Conservation (phyloP, 306 rosid genomes). For the Cicer arietinum region DNA sequence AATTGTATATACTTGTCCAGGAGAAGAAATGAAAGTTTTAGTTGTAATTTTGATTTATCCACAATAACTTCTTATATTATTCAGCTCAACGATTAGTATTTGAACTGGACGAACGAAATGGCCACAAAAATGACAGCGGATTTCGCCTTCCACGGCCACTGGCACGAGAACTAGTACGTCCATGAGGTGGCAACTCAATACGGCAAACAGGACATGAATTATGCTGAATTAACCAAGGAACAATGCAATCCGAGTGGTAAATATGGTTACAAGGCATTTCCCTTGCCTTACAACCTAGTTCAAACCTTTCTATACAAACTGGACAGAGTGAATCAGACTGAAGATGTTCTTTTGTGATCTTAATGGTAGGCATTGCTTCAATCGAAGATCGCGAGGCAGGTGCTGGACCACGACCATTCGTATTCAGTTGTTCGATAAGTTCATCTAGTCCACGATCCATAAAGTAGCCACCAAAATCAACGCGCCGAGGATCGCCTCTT, state of each 20-base stretch:
- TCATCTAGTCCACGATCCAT: slow-evolving; percentile 53
- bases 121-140: slow-evolving; percentile 59
- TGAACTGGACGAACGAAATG: slow-evolving; percentile 58
- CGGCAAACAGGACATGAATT: slow-evolving; percentile 85
- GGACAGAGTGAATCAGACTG: slow-evolving; percentile 69
- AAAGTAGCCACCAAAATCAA: slow-evolving; percentile 46
- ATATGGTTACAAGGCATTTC: slow-evolving; percentile 78
- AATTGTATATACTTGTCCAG: slow-evolving; percentile 32
- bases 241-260: slow-evolving; percentile 75
- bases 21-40: slow-evolving; percentile 36
- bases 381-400: slow-evolving; percentile 69
- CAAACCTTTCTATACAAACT: slow-evolving; percentile 71
- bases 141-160: slow-evolving; percentile 59
- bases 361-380: slow-evolving; percentile 72
- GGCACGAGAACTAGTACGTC: slow-evolving; percentile 23
- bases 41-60: slow-evolving; percentile 43
- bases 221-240: slow-evolving; percentile 76
- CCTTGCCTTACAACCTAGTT: slow-evolving; percentile 64
- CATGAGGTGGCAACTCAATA: slow-evolving; percentile 63
- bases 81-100: slow-evolving; percentile 42
- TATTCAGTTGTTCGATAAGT: slow-evolving; percentile 56
- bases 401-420: slow-evolving; percentile 60
- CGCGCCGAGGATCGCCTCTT: slow-evolving; percentile 46
- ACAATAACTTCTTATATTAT: slow-evolving; percentile 42
- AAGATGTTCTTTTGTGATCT: slow-evolving; percentile 59